These are phyloP conservation scores for Aspergillus leporis DNA, from an alignment of 495 filamentous ascomycete genomes.

Conservation along the genomic window DNA sequence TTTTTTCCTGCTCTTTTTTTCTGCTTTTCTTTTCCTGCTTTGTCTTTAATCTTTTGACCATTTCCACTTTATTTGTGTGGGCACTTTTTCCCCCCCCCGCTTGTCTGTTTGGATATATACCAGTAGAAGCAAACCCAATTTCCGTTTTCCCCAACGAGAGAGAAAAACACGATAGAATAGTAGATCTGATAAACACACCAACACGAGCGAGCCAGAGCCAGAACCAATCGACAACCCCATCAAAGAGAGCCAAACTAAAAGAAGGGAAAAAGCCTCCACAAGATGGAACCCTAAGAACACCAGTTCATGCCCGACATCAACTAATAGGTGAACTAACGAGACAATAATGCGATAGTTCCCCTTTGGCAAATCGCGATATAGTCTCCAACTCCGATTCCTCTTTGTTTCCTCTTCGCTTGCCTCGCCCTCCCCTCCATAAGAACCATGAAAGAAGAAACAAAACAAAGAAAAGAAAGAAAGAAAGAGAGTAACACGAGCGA, in stretches of 20 bases:
- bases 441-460: not conserved
- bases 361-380: too few relatives aligned
- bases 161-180: too few relatives aligned
- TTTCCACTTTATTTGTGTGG: constrained; percentile 3
- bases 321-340: not conserved
- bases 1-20: too few relatives aligned
- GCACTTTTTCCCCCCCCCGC: not conserved
- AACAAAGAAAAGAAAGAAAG: not conserved
- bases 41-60: constrained; percentile 1
- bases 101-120: constrained; percentile 18
- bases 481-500: not conserved
- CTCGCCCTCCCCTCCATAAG: not conserved
- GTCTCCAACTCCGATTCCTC: too few relatives aligned
- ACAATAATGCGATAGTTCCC: not conserved
- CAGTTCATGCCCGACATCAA: not conserved
- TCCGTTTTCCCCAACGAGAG: not conserved
- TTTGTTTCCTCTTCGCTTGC: too few relatives aligned
- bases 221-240: not conserved
- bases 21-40: too few relatives aligned
- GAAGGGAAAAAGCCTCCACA: not conserved
- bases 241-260: not conserved
- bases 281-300: not conserved
- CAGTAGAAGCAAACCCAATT: not conserved
- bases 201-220: not conserved
- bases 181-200: not conserved